Evolutionary conservation across 1,139 yeast genomes (phyloP).

Genomic region (Suhomyces panamericanus): DNA sequence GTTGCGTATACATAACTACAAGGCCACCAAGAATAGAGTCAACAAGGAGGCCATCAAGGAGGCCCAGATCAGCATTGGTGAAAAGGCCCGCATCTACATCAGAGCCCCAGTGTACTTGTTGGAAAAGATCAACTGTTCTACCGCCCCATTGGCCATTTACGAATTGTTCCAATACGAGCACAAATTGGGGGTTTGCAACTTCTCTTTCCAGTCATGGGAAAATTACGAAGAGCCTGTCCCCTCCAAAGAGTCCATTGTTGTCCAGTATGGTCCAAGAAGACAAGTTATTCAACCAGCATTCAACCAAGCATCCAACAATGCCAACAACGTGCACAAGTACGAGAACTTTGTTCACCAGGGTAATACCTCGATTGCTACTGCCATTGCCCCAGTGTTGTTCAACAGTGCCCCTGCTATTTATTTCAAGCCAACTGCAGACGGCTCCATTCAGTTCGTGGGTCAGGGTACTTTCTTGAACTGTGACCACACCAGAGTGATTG

Average conservation of each 20-base stretch:
- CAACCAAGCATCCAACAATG: constrained; percentile 73
- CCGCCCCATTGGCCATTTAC: constrained; percentile 61
- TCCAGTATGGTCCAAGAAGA: constrained; percentile 93
- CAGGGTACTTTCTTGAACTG: constrained; percentile 88
- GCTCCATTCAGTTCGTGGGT: constrained; percentile 68
- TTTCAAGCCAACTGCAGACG: constrained; percentile 54
- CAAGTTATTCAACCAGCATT: constrained; percentile 81
- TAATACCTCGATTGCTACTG: constrained; percentile 70
- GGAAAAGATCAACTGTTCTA: constrained; percentile 40
- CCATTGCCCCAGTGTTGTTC: constrained; percentile 86
- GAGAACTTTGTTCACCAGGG: constrained; percentile 85
- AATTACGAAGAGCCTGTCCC: constrained; percentile 83
- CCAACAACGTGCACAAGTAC: constrained; percentile 84
- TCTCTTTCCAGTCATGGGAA: constrained; percentile 84
- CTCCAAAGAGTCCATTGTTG: constrained; percentile 73
- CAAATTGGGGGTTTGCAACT: constrained; percentile 78
- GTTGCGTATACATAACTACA: constrained; percentile 72
- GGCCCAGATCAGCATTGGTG: constrained; percentile 68
- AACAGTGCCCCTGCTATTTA: constrained; percentile 80
- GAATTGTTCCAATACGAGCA: constrained; percentile 85
- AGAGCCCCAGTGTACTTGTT: constrained; percentile 58
- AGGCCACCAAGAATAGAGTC: constrained; percentile 72
- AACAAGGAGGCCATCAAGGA: constrained; percentile 59
- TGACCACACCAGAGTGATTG: constrained; percentile 80
- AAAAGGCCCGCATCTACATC: constrained; percentile 58